Conservation (phyloP, 1,139 yeast genomes). For the Sporopachydermia cereana region DNA sequence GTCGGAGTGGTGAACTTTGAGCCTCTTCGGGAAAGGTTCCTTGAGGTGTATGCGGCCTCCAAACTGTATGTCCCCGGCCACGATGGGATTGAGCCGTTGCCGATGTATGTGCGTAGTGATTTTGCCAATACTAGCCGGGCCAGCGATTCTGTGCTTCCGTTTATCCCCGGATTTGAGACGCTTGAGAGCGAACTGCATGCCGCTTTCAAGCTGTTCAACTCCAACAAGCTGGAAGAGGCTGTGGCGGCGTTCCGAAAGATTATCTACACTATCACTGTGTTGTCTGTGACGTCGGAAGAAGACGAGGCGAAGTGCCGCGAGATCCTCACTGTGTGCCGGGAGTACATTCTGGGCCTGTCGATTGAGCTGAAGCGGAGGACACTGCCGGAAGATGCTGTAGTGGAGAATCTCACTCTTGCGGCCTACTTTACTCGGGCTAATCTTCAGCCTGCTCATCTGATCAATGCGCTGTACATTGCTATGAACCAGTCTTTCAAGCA, state of each 20-base stretch:
- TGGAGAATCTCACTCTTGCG: conserved; percentile 87
- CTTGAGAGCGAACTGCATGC: conserved; percentile 53
- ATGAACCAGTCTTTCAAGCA: conserved; percentile 84
- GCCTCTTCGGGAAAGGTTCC: conserved; percentile 73
- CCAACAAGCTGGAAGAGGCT: conserved; percentile 74
- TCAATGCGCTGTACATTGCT: conserved; percentile 88
- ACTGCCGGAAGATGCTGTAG: conserved; percentile 54
- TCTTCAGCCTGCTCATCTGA: conserved; percentile 71
- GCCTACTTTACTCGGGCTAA: conserved; percentile 87
- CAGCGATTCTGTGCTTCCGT: conserved; percentile 37
- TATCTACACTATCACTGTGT: conserved; percentile 61
- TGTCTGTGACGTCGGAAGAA: conserved; percentile 60
- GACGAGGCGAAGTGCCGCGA: conserved; percentile 71
- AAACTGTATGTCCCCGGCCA: conserved; percentile 67
- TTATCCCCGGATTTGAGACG: conserved; percentile 62
- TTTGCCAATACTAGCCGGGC: conserved; percentile 44
- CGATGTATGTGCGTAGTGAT: conserved; percentile 55
- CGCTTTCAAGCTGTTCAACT: conserved; percentile 75
- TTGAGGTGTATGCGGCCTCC: conserved; percentile 72
- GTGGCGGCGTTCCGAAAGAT: conserved; percentile 68
- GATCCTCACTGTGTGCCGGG: conserved; percentile 65
- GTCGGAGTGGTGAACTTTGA: conserved; percentile 77
- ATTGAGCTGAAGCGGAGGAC: conserved; percentile 84
- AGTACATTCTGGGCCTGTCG: conserved; percentile 83
- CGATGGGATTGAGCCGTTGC: conserved; percentile 61